A percentile compares a stretch with the other conserved stretches of the same genome.
Evolutionary conservation across 2,329 filamentous ascomycete species (phyloP).

Genomic region (Phaeophleospora eucalypticola): DNA sequence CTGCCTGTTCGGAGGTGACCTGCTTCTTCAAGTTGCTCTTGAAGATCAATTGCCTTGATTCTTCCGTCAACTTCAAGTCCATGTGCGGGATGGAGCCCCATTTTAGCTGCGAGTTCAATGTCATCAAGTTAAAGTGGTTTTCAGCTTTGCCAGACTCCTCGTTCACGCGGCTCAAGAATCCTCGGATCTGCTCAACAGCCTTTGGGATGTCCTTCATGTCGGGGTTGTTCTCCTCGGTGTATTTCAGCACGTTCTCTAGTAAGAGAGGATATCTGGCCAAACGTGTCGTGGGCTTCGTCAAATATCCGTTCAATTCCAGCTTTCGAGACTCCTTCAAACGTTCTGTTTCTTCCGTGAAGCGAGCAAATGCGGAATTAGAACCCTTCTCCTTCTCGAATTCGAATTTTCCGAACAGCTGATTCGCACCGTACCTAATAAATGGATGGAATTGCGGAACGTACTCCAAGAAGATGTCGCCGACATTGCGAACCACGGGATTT

Average conservation of each 20-base stretch:
- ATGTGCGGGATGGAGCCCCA: slow-evolving; percentile 88
- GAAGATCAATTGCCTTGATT: slow-evolving; percentile 86
- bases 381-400: slow-evolving; percentile 96
- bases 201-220: slow-evolving; percentile 91
- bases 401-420: slow-evolving; percentile 93
- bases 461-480: slow-evolving; percentile 92
- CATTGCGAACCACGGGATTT: slow-evolving; percentile 77
- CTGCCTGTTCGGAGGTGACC: slow-evolving; percentile 71
- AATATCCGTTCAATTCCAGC: slow-evolving; percentile 91
- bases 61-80: slow-evolving; percentile 89
- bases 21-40: slow-evolving; percentile 93
- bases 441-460: slow-evolving; percentile 90
- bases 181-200: slow-evolving; percentile 79
- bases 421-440: slow-evolving; percentile 93
- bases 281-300: slow-evolving; percentile 95
- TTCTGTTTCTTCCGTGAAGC: slow-evolving; percentile 95
- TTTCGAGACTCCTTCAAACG: slow-evolving; percentile 94
- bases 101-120: slow-evolving; percentile 84
- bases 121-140: slow-evolving; percentile 92
- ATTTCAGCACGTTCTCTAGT: slow-evolving; percentile 85
- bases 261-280: slow-evolving; percentile 89
- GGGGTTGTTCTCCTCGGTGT: slow-evolving; percentile 81
- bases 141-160: slow-evolving; percentile 94
- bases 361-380: slow-evolving; percentile 76
- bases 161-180: slow-evolving; percentile 84